Conservation (phyloP, 1,284 basidiomycete genomes). For the Tylopilus sp. region DNA sequence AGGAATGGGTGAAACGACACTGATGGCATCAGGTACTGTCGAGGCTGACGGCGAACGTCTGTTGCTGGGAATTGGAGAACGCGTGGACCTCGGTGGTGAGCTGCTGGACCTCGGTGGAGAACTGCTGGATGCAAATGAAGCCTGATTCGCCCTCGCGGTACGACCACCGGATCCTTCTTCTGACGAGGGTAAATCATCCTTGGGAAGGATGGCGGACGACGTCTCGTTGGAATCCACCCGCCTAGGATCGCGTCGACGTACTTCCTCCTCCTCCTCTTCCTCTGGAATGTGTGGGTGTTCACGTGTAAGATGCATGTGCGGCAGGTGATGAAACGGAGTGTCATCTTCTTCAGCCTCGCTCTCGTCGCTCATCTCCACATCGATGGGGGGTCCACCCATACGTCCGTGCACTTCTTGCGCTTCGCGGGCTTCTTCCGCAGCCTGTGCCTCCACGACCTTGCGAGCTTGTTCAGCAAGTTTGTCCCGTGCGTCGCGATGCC, state of each 20-base stretch:
- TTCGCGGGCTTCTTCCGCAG: conserved; percentile 39
- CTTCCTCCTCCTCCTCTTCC: conserved; percentile 53
- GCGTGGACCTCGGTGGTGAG: not conserved
- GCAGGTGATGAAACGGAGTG: conserved; percentile 38
- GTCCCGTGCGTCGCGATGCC: conserved; percentile 61
- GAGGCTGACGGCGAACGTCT: conserved; percentile 23
- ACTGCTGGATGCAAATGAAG: conserved; percentile 36
- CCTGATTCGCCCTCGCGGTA: conserved; percentile 43
- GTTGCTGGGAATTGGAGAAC: conserved; percentile 9
- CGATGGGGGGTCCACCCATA: conserved; percentile 57
- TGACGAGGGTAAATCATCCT: conserved; percentile 32
- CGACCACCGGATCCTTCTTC: conserved; percentile 36
- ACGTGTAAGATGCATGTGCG: conserved; percentile 37
- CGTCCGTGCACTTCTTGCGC: conserved; percentile 37
- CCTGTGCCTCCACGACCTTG: conserved; percentile 54
- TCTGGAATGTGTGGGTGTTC: conserved; percentile 59
- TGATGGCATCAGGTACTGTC: conserved; percentile 17
- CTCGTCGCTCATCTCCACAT: conserved; percentile 75
- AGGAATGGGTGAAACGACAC: conserved; percentile 24
- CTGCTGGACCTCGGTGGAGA: conserved; percentile 1
- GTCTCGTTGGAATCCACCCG: conserved; percentile 17
- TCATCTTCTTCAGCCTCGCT: conserved; percentile 63
- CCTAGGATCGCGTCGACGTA: conserved; percentile 21
- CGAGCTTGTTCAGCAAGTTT: conserved; percentile 74
- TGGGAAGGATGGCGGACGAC: conserved; percentile 20